These are phyloP conservation scores for Aspergillus unguis DNA, from an alignment of 2,329 filamentous ascomycete species.

Conservation along the genomic window DNA sequence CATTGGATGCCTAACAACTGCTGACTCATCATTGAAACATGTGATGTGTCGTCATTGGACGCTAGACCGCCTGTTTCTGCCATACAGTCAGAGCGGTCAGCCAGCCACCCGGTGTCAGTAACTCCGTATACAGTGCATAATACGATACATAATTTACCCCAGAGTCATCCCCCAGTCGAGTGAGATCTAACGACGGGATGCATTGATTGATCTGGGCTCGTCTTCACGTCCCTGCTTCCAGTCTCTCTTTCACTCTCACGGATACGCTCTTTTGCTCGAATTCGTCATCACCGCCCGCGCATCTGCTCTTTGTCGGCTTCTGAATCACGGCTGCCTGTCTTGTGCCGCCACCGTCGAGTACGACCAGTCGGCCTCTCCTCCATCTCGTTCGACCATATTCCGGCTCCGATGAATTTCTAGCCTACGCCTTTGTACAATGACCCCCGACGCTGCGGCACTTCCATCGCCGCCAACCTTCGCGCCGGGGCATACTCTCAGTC, in stretches of 20 bases:
- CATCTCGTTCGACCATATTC: constrained; percentile 2
- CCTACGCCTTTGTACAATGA: constrained; percentile 31
- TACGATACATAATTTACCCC: constrained; percentile 11
- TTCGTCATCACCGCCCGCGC: background rate
- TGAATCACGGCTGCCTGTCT: constrained; percentile 1
- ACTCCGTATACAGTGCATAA: constrained; percentile 5
- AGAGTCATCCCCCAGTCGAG: constrained; percentile 11
- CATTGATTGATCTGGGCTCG: constrained; percentile 1
- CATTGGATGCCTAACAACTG: constrained; percentile 6
- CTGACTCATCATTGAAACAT: constrained; percentile 13
- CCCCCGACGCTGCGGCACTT: constrained; percentile 37
- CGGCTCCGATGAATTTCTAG: constrained; percentile 14
- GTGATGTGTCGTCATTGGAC: constrained; percentile 33
- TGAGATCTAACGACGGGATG: constrained; percentile 3
- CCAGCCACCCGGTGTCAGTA: background rate
- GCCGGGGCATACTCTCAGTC: constrained; percentile 29
- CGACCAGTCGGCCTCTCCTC: background rate
- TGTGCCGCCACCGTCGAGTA: background rate
- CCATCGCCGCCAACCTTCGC: constrained; percentile 35
- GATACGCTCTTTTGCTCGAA: background rate
- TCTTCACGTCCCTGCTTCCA: background rate
- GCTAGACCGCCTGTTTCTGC: background rate
- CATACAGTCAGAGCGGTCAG: background rate
- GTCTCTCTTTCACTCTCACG: background rate
- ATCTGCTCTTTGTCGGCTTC: background rate